Evolutionary conservation across 1,284 basidiomycete species (phyloP), one percentile per base, ranked within the genome.

Genomic region (Paramarasmius palmivorus): DNA sequence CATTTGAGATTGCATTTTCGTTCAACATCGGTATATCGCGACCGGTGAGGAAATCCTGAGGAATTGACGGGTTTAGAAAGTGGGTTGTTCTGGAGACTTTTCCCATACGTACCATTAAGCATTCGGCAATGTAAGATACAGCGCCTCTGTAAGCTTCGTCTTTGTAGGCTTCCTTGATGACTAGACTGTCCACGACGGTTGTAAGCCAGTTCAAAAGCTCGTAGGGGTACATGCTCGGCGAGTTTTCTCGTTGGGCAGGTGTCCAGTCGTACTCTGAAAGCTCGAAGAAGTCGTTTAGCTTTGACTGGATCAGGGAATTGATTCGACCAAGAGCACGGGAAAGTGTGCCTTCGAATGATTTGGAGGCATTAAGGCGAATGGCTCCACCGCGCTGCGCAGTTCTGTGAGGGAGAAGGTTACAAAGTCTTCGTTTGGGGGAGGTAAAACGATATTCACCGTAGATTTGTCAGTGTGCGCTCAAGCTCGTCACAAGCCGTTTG

Each of bases 231-330:
- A 88, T 86, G 78, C 93, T 96, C 41, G 94, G 92, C 40, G 83
- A 83, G 55, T 81, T 77, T 63, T 90, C 86, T 41, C 82, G 79
- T 19, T 70, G 64, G 17, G 72, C 67, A 2, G 95, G 90, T 48
- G 87, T 90, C 93, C 94, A 98, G 63, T 97, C 88, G 69, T 98
- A 98, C 68, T 97, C 93, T 1, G 93, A 90, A 40, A 98, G 76
- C 55, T 93, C 96, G 63, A 98, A 93, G 74, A 98, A 98, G 59
- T 95, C 93, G 64, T 96, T 92, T n/a, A 99, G 84, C 70, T 99
- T 99, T 20, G 90, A 91, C 6, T 85, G 83, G 62, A 99, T 95
- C 40, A 96, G 82, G 9, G 78, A 76, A 25, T 89, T 88, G 60
- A 99, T 93, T 9, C 94, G 88, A 25, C 78, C 74, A 56, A 91